A percentile compares a stretch with the other conserved stretches of the same genome.
Conservation (phyloP, 768 basidiomycete species). For the Gymnopilus dilepis region DNA sequence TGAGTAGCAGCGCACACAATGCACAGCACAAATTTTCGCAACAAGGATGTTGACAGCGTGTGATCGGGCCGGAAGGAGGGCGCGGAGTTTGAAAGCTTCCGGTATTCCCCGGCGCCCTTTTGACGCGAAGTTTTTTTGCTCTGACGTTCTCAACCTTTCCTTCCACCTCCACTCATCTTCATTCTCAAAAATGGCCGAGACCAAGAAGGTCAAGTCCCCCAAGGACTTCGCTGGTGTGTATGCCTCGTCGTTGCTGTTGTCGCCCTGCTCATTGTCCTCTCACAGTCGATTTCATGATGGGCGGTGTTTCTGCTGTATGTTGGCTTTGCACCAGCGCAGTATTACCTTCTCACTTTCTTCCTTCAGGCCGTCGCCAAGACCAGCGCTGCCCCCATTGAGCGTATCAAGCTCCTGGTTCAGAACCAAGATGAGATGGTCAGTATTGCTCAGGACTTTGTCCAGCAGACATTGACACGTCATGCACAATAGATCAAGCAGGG, state of each 20-base stretch:
- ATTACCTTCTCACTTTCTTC: slow-evolving; percentile 24
- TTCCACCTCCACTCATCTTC: slow-evolving; percentile 61
- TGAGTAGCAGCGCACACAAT: background rate
- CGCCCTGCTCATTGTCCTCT: slow-evolving; percentile 26
- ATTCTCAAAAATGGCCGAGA: slow-evolving; percentile 75
- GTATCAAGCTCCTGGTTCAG: slow-evolving; percentile 97
- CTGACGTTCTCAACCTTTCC: slow-evolving; percentile 42
- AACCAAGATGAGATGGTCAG: slow-evolving; percentile 99
- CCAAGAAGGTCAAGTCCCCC: slow-evolving; percentile 84
- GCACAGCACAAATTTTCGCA: background rate
- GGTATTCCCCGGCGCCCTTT: slow-evolving; percentile 54
- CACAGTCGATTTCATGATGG: slow-evolving; percentile 95
- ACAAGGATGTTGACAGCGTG: background rate
- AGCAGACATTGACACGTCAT: slow-evolving; percentile 40
- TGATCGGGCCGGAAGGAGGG: slow-evolving; percentile 27
- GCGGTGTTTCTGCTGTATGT: slow-evolving; percentile 90
- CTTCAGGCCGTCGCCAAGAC: slow-evolving; percentile 96
- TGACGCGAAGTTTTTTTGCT: slow-evolving; percentile 53
- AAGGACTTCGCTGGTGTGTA: slow-evolving; percentile 87
- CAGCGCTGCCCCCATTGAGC: slow-evolving; percentile 98
- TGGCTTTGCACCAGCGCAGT: background rate
- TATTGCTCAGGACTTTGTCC: slow-evolving; percentile 14
- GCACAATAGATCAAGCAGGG: slow-evolving; percentile 93
- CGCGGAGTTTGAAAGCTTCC: slow-evolving; percentile 52
- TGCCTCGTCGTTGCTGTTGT: slow-evolving; percentile 14